Evolutionary conservation across 495 filamentous ascomycete genomes (phyloP).

Genomic region (Usnea hakonensis): DNA sequence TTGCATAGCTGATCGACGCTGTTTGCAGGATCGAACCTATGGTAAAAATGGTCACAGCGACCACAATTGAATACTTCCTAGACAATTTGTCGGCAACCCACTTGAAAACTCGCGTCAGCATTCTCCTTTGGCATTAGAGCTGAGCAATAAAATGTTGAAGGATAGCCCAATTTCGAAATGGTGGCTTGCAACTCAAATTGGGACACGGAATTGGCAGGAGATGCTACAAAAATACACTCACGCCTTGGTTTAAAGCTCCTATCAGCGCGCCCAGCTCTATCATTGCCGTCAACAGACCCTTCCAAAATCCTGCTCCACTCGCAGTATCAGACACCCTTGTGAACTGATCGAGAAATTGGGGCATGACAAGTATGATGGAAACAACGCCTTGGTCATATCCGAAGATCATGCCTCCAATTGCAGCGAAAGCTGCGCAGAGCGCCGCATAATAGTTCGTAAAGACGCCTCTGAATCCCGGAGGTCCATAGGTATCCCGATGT

Average conservation of each 20-base stretch:
- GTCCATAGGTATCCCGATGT: constrained; percentile 40
- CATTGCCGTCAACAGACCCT: constrained; percentile 54
- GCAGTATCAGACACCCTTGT: constrained; percentile 35
- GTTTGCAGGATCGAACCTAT: constrained; percentile 51
- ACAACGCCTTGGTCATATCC: constrained; percentile 54
- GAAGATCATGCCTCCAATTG: constrained; percentile 49
- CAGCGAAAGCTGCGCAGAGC: constrained; percentile 46
- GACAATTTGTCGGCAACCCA: constrained; percentile 54
- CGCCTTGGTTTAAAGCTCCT: constrained; percentile 48
- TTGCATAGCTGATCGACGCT: constrained; percentile 45
- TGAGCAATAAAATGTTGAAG: not conserved
- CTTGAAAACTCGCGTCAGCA: not conserved
- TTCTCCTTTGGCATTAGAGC: not conserved
- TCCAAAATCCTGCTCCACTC: constrained; percentile 47
- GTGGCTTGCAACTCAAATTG: not conserved
- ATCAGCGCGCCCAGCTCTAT: constrained; percentile 51
- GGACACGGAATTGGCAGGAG: no score
- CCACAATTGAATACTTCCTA: constrained; percentile 48
- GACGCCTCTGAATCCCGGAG: constrained; percentile 41
- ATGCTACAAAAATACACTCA: not conserved
- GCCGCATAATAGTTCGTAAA: constrained; percentile 44
- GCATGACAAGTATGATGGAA: constrained; percentile 50
- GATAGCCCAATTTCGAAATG: not conserved
- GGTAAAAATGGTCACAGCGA: constrained; percentile 49
- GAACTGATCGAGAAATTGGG: constrained; percentile 48